Percentiles rank a stretch among this genome's conserved stretches.
Conservation (phyloP, 805 yeast species). For the Lipomyces yamadae region DNA sequence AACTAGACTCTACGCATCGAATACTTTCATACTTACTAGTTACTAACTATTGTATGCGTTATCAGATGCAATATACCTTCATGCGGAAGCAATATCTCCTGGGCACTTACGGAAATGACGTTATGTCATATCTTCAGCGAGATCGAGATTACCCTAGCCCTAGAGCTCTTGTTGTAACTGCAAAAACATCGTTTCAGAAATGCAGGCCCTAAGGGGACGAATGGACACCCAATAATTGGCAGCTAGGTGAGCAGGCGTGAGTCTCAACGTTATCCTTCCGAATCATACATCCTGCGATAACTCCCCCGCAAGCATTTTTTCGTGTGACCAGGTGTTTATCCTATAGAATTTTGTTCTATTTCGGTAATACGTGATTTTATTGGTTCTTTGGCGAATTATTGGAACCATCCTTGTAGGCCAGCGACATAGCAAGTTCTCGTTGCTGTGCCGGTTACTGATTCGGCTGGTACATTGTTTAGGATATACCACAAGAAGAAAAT, state of each 20-base stretch:
- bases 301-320: not conserved
- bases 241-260: not conserved
- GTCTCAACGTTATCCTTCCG: not conserved
- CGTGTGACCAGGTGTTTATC: not conserved
- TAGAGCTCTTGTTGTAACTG: not conserved
- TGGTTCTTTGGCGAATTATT: not conserved
- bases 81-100: too few relatives aligned
- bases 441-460: not conserved
- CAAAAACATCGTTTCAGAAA: not conserved
- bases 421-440: not conserved
- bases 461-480: not conserved
- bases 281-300: not conserved
- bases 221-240: not conserved
- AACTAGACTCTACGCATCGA: too few relatives aligned
- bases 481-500: not conserved
- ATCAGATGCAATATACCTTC: too few relatives aligned
- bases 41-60: too few relatives aligned
- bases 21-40: too few relatives aligned
- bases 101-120: too few relatives aligned
- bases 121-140: too few relatives aligned
- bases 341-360: not conserved
- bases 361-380: not conserved
- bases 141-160: not conserved
- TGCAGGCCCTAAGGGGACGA: too few relatives aligned
- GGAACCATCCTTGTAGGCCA: not conserved